Percentiles rank a stretch among this genome's conserved stretches.
These are phyloP conservation scores for Mycena citricolor DNA, from an alignment of 1,284 basidiomycete genomes.

Conservation along the genomic window DNA sequence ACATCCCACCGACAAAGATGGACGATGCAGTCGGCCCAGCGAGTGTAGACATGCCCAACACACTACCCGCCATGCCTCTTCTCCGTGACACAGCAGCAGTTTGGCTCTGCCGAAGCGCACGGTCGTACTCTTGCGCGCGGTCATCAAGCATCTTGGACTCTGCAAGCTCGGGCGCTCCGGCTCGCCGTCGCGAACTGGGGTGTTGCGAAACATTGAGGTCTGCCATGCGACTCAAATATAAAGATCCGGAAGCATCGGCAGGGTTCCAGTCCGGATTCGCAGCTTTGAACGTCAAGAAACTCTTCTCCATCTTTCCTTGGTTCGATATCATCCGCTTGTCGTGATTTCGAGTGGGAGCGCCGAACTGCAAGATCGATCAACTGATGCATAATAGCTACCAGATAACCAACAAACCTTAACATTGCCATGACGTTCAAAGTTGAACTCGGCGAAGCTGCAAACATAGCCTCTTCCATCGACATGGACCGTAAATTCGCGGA, in stretches of 20 bases:
- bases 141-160: conserved; percentile 41
- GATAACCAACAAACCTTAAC: conserved; percentile 56
- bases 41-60: conserved; percentile 43
- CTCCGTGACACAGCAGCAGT: conserved; percentile 51
- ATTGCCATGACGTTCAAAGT: conserved; percentile 91
- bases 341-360: conserved; percentile 65
- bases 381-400: background rate
- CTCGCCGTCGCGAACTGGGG: conserved; percentile 37
- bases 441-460: conserved; percentile 97
- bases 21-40: conserved; percentile 39
- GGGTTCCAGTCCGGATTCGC: conserved; percentile 96
- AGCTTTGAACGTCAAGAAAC: conserved; percentile 94
- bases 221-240: conserved; percentile 83
- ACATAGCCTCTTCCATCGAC: conserved; percentile 96
- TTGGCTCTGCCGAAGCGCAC: conserved; percentile 70
- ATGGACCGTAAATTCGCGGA: conserved; percentile 95
- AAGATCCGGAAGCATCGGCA: conserved; percentile 78
- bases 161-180: conserved; percentile 21
- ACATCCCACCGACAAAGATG: conserved; percentile 44
- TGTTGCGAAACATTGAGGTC: conserved; percentile 56
- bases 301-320: conserved; percentile 98
- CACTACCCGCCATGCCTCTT: conserved; percentile 38
- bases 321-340: conserved; percentile 79
- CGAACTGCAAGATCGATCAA: conserved; percentile 52
- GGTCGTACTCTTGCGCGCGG: conserved; percentile 69